Evolutionary conservation across 2,329 filamentous ascomycete genomes (phyloP), one percentile per base, ranked within the genome.

Genomic region (Ceratocystis cubensis): DNA sequence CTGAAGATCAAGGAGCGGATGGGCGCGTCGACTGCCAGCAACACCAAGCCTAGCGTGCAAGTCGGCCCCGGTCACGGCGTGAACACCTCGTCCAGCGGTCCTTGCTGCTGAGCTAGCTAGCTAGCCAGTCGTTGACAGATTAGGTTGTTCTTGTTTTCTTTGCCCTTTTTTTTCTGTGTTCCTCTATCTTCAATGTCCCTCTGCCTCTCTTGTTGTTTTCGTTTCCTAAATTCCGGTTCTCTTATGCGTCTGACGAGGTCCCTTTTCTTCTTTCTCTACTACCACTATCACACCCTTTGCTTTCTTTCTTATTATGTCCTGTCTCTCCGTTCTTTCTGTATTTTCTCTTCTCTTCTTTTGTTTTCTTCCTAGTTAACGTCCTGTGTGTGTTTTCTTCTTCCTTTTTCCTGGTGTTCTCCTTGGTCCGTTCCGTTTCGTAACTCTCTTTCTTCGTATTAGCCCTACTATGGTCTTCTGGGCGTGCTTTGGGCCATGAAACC

Each of bases 1-100:
- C 88, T 94, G 78, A 94, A 99, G 80, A 99, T 99, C 82, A 99
- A 99, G 85, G 93, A 97, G 82, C 89, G 94, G 75, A 99, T 99
- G 93, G 94, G 94, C 74, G 96, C 91, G 72, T 94, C 93, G 70
- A 88, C 89, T 57, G 88, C 88, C 71, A 92, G 92, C 81, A 97
- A 97, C 85, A 96, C 93, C 81, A 99, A 97, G 83, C 93, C 93
- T 71, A 96, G 90, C 73, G 92, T 99, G 73, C 91, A 96, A 76
- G 94, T 99, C 73, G 90, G 91, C 68, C 88, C 91, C 76, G 94
- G 94, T 75, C 91, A 96, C 78, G 92, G 92, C 73, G 93, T 99
- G 72, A 89, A 95, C 77, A 89, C 86, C 73, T 88, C 88, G 72
- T 89, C 89, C 73, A 89, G 84, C 75, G 87, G 88, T 75, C 87